Evolutionary conservation across 2,329 filamentous ascomycete species (phyloP), one percentile per base, ranked within the genome.

Genomic region (Xylaria sp.): DNA sequence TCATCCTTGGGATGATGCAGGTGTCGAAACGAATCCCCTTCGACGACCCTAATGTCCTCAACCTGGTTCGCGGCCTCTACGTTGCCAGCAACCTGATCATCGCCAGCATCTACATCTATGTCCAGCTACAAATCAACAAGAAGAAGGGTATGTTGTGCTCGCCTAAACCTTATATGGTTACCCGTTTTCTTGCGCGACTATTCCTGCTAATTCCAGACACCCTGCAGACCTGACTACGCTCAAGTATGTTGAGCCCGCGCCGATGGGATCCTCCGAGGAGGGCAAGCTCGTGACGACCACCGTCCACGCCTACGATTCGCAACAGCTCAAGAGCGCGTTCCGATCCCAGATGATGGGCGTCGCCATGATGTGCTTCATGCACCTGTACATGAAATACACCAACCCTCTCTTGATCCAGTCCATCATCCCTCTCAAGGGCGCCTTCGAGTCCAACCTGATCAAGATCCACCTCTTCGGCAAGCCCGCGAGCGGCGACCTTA

Each of bases 331-430:
- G 77, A 80, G 84, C 62, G 83, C 91, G 63, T 91, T 93, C 83
- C 94, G 94, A 76, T 84, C 88, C 62, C 93, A 97, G 79, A 78
- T 95, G 69, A 97, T 96, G 90, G 94, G 94, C 56, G 82, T 99
- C 54, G 92, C 84, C 74, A 99, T 99, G 92, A 97, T 99, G 93
- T 86, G 77, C 59, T 90, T 97, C 71, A 97, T 99, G 93, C 94
- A 99, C 80, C 64, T 99, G 59, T 99, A 97, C 87, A 90, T 99
- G 83, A 92, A 97, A 76, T 99, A 97, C 88, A 97, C 92, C 79
- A 99, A 97, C 86, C 94, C 94, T 39, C 90, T 99, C 47, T 81
- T 97, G 69, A 96, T 99, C 79, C 94, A 99, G 85, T 95, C 90
- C 74, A 96, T 99, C 79, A 94, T 99, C 71, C 94, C 94, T 29